A percentile compares a stretch with the other conserved stretches of the same genome.
Conservation (phyloP, 106 monocot species). For the Platanthera guangdongensis region DNA sequence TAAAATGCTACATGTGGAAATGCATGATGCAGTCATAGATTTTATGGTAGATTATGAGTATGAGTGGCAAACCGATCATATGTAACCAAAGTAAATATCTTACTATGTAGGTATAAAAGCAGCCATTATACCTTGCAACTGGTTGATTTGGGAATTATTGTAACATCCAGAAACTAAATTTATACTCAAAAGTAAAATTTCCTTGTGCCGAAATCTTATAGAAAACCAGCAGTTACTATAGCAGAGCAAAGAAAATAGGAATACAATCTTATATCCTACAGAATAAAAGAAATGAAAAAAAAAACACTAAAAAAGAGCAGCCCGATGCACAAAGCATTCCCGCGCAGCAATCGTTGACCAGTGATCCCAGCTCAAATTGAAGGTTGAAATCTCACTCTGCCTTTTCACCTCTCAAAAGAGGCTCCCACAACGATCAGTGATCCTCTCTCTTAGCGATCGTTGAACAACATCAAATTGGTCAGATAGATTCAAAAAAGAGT, state of each 20-base stretch:
- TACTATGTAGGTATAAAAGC: not conserved
- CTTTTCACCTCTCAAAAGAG: too few relatives aligned
- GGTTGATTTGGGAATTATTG: not conserved
- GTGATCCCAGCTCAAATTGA: too few relatives aligned
- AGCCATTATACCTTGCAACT: not conserved
- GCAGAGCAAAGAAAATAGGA: not conserved
- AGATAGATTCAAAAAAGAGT: too few relatives aligned
- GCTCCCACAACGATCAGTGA: too few relatives aligned
- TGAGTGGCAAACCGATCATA: not conserved
- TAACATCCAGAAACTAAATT: not conserved
- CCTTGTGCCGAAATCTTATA: not conserved
- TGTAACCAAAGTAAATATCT: not conserved
- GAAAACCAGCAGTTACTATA: not conserved
- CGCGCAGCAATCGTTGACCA: too few relatives aligned
- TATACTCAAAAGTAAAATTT: not conserved
- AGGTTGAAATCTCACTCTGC: too few relatives aligned
- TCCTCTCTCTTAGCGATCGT: too few relatives aligned
- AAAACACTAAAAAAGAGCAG: too few relatives aligned
- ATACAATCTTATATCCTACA: not conserved
- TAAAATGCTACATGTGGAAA: not conserved
- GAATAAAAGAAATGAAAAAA: too few relatives aligned
- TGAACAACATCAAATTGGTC: too few relatives aligned
- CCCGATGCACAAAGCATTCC: too few relatives aligned
- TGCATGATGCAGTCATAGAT: not conserved
- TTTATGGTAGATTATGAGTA: not conserved